Conservation (phyloP, 1,284 basidiomycete species). For the Puccinia coronata region DNA sequence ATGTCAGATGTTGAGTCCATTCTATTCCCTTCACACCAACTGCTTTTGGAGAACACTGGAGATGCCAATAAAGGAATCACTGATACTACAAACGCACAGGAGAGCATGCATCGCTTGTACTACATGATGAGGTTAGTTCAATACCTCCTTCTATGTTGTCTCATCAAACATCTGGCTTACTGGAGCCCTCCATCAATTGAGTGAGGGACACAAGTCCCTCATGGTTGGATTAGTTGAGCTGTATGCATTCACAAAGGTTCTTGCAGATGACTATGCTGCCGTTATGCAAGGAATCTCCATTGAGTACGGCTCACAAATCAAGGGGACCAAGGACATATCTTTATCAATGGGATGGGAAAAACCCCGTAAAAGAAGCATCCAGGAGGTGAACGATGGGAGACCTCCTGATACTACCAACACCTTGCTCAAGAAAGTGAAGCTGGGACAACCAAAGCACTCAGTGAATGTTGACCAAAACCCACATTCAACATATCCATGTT, state of each 20-base stretch:
- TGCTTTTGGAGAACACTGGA: background rate
- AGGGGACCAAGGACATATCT: background rate
- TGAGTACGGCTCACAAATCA: background rate
- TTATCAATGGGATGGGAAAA: background rate
- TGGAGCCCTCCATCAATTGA: no score
- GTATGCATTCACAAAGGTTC: background rate
- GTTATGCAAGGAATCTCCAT: background rate
- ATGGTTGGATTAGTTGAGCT: background rate
- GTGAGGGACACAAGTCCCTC: background rate
- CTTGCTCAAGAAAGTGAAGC: background rate
- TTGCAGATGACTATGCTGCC: background rate
- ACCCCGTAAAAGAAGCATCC: background rate
- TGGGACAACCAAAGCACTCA: background rate
- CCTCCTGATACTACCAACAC: background rate
- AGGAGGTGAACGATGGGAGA: background rate
- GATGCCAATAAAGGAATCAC: background rate
- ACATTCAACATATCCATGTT: background rate
- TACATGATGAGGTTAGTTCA: background rate
- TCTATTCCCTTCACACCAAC: background rate
- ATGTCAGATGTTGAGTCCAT: background rate
- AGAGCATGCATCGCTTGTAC: background rate
- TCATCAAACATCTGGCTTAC: background rate
- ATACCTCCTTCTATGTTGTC: background rate
- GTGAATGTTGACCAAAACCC: background rate
- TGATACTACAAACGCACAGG: background rate